Evolutionary conservation across 306 rosid genomes (phyloP).

Genomic region (Pyrus betulifolia): DNA sequence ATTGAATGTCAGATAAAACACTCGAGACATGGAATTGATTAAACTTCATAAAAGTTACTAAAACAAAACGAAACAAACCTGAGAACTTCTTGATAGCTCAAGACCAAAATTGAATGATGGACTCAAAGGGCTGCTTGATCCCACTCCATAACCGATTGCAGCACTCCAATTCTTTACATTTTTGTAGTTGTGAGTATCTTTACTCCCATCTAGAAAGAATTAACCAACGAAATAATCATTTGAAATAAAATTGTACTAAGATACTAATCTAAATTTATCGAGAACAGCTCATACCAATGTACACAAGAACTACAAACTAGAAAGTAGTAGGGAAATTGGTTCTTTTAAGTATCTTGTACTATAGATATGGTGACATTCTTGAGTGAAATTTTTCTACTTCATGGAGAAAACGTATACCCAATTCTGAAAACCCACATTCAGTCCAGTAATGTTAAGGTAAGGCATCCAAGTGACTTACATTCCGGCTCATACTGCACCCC

Average conservation of each 20-base stretch:
- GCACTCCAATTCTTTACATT: slow-evolving; percentile 83
- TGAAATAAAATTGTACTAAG: not conserved
- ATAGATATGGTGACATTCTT: no score
- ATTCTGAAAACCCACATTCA: not conserved
- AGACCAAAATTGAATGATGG: slow-evolving; percentile 88
- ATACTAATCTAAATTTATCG: not conserved
- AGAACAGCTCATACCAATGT: no score
- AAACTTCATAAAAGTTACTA: slow-evolving; percentile 6
- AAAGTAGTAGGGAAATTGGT: no score
- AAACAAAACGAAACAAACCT: slow-evolving; percentile 36
- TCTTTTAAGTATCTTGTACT: no score
- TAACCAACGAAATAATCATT: slow-evolving; percentile 11
- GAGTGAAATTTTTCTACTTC: no score
- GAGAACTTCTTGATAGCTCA: slow-evolving; percentile 71
- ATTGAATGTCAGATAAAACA: not conserved
- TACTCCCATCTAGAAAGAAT: slow-evolving; percentile 42
- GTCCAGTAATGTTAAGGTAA: not conserved
- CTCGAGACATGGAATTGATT: not conserved
- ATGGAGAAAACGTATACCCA: not conserved
- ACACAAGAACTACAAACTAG: no score
- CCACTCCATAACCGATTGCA: slow-evolving; percentile 80
- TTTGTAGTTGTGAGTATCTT: slow-evolving; percentile 32
- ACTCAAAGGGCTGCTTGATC: slow-evolving; percentile 81
- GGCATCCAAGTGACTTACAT: slow-evolving; percentile 38
- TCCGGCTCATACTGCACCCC: slow-evolving; percentile 93